A percentile compares a stretch with the other conserved stretches of the same genome.
phyloP scores from a whole-genome alignment of 257 asterid genomes.

The Solanum pinnatisectum region DNA sequence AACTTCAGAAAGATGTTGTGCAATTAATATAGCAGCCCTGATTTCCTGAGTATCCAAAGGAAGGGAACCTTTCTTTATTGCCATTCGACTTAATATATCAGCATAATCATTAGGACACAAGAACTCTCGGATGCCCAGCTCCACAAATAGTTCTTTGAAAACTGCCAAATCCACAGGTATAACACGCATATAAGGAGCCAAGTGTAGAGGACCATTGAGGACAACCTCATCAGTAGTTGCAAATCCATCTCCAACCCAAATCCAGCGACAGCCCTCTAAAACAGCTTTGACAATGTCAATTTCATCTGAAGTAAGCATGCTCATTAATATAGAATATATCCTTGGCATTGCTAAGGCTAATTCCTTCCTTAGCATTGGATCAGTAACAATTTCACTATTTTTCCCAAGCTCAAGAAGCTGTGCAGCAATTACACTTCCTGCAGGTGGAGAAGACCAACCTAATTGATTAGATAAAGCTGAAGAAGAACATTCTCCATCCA shows the following conservation, averaged over 20 bases:
- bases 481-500: conserved; percentile 92
- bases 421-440: conserved; percentile 91
- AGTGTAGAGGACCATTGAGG: conserved; percentile 88
- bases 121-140: conserved; percentile 69
- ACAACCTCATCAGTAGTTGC: conserved; percentile 86
- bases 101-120: conserved; percentile 77
- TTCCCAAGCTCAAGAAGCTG: conserved; percentile 98
- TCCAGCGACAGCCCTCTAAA: conserved; percentile 91
- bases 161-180: conserved; percentile 90
- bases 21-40: conserved; percentile 73
- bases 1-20: conserved; percentile 86
- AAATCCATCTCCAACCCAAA: conserved; percentile 99
- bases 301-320: conserved; percentile 75
- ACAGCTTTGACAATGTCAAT: conserved; percentile 86
- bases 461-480: conserved; percentile 70
- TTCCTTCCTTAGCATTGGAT: conserved; percentile 72
- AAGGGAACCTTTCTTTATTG: conserved; percentile 49
- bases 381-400: conserved; percentile 71
- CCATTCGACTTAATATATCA: conserved; percentile 67
- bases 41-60: conserved; percentile 79
- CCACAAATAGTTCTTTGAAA: conserved; percentile 79
- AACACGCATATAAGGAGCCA: conserved; percentile 91
- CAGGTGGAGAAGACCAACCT: conserved; percentile 93
- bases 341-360: conserved; percentile 91
- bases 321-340: conserved; percentile 63